A percentile compares a stretch with the other conserved stretches of the same genome.
These are phyloP conservation scores for Hypoxylon sp. DNA, from an alignment of 2,329 filamentous ascomycete genomes.

Conservation along the genomic window DNA sequence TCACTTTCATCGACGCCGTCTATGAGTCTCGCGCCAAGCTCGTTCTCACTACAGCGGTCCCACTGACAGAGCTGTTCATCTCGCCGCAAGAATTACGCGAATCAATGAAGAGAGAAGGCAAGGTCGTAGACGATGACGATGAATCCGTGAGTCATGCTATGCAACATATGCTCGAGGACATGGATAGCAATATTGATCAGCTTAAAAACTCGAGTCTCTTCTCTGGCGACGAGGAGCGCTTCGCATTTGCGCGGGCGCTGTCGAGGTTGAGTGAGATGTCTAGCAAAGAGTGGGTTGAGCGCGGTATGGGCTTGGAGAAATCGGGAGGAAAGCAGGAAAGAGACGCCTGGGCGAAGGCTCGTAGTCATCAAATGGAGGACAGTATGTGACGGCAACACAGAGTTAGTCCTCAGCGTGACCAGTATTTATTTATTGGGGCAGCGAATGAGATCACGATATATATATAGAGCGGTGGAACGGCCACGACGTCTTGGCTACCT, in stretches of 20 bases:
- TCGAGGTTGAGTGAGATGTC: conserved; percentile 93
- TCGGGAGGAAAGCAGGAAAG: conserved; percentile 75
- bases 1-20: conserved; percentile 96
- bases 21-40: conserved; percentile 96
- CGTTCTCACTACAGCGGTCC: conserved; percentile 90
- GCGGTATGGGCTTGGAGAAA: conserved; percentile 77
- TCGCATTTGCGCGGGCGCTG: conserved; percentile 92
- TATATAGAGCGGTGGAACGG: conserved; percentile 19
- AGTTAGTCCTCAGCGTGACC: conserved; percentile 19
- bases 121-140: conserved; percentile 59
- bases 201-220: conserved; percentile 91
- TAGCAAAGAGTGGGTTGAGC: conserved; percentile 93
- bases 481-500: conserved; percentile 14
- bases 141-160: conserved; percentile 74
- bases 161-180: conserved; percentile 87
- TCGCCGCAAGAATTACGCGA: conserved; percentile 78
- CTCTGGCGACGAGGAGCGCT: conserved; percentile 94
- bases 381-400: conserved; percentile 65
- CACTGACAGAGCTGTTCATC: conserved; percentile 87
- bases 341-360: conserved; percentile 75
- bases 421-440: conserved; percentile 14
- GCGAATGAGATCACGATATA: conserved; percentile 8
- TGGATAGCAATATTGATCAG: conserved; percentile 86
- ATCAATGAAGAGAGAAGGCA: conserved; percentile 66
- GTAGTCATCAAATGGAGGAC: conserved; percentile 78